Evolutionary conservation across 164 flowering plant genomes (phyloP).

Genomic region (Litsea cubeba): DNA sequence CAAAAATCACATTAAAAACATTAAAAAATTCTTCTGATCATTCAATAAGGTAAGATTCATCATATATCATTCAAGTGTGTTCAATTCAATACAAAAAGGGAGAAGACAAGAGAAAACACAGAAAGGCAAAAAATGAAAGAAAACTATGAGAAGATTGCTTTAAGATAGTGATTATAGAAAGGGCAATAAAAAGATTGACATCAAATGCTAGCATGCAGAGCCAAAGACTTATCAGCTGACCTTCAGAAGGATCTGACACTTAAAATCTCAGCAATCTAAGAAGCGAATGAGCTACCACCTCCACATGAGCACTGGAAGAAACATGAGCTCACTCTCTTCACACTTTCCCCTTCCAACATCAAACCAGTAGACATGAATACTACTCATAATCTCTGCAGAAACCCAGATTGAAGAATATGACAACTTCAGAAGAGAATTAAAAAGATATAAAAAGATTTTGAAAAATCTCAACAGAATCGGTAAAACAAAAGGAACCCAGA

Average conservation of each 20-base stretch:
- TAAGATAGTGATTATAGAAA: slow-evolving; percentile 2
- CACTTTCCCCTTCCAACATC: slow-evolving; percentile 11
- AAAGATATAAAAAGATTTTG: not conserved
- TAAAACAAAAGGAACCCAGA: not conserved
- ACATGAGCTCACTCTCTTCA: slow-evolving; percentile 18
- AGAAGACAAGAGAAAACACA: not conserved
- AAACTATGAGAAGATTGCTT: slow-evolving; percentile 7
- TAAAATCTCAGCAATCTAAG: slow-evolving; percentile 8
- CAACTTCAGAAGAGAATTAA: not conserved
- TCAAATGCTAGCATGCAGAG: slow-evolving; percentile 14
- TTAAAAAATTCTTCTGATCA: too few species aligned
- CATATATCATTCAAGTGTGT: not conserved
- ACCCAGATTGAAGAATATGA: not conserved
- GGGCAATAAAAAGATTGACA: not conserved
- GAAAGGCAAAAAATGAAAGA: not conserved
- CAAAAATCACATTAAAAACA: too few species aligned
- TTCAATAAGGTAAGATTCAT: too few species aligned
- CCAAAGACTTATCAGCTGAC: slow-evolving; percentile 12
- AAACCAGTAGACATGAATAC: slow-evolving; percentile 13
- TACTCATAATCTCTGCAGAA: slow-evolving; percentile 16
- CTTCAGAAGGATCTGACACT: slow-evolving; percentile 10
- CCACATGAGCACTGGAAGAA: slow-evolving; percentile 9
- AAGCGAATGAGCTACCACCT: slow-evolving; percentile 10
- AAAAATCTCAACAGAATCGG: not conserved
- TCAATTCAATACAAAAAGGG: not conserved